Conservation (phyloP, 1,139 yeast species). For the Hemisphaericaspora xylofermentans region DNA sequence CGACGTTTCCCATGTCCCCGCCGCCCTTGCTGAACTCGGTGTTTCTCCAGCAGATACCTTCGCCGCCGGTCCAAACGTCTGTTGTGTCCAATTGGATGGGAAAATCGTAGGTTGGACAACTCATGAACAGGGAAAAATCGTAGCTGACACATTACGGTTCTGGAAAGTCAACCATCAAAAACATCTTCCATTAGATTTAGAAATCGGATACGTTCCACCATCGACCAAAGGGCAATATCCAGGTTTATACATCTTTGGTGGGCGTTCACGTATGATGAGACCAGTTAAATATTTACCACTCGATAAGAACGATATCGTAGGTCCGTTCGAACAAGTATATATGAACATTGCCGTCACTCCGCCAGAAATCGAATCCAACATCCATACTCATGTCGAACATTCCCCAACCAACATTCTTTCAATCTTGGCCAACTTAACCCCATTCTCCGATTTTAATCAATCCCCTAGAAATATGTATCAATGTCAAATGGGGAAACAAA, state of each 20-base stretch:
- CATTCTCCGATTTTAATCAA: conserved; percentile 97
- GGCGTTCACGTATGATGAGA: conserved; percentile 92
- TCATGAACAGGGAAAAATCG: conserved; percentile 80
- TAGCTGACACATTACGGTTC: conserved; percentile 86
- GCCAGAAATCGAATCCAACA: conserved; percentile 75
- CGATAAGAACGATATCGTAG: conserved; percentile 80
- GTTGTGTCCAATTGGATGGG: conserved; percentile 94
- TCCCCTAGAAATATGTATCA: conserved; percentile 99
- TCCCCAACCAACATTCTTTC: conserved; percentile 93
- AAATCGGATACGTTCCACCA: conserved; percentile 94
- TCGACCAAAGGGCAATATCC: conserved; percentile 96
- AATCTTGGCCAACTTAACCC: conserved; percentile 92
- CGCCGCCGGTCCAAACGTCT: conserved; percentile 84
- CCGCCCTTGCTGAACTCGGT: conserved; percentile 70
- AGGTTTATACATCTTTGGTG: conserved; percentile 87
- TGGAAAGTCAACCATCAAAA: conserved; percentile 87
- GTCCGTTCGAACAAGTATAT: conserved; percentile 97
- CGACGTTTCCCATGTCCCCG: conserved; percentile 73
- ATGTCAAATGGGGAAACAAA: conserved; percentile 99
- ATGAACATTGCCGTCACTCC: conserved; percentile 96
- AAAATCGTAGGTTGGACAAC: conserved; percentile 91
- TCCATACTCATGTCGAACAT: conserved; percentile 91
- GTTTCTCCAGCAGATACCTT: conserved; percentile 74
- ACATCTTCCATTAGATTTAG: conserved; percentile 80
- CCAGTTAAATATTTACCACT: conserved; percentile 90